Conservation (phyloP, 208 protist genomes). For the Leishmania major region DNA sequence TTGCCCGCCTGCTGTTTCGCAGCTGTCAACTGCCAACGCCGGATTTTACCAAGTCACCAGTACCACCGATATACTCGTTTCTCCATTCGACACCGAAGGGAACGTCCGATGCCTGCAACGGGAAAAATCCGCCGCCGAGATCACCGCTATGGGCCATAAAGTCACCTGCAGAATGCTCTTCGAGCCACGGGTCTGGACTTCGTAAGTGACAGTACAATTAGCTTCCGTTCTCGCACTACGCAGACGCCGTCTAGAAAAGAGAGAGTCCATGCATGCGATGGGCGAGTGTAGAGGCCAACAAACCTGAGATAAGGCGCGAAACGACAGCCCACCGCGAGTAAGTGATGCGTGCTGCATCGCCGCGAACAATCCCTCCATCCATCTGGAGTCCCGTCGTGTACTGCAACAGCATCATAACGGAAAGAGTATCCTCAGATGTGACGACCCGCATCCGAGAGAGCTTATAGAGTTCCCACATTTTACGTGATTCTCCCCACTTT, state of each 20-base stretch:
- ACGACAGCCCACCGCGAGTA: slow-evolving; percentile 6
- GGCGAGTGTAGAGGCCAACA: slow-evolving; percentile 29
- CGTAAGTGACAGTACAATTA: slow-evolving; percentile 35
- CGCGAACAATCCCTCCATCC: not conserved
- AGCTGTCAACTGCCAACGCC: not conserved
- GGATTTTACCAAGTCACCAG: not conserved
- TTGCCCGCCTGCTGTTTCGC: not conserved
- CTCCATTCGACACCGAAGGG: slow-evolving; percentile 25
- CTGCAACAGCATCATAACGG: slow-evolving; percentile 39
- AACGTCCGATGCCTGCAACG: not conserved
- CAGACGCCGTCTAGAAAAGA: slow-evolving; percentile 28
- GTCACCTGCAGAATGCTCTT: not conserved
- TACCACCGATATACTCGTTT: slow-evolving; percentile 18
- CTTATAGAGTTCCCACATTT: slow-evolving; percentile 31
- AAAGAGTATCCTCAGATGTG: slow-evolving; percentile 37
- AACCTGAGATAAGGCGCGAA: slow-evolving; percentile 41
- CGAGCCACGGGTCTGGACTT: slow-evolving; percentile 5
- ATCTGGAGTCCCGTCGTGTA: slow-evolving; percentile 6
- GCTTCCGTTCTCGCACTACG: slow-evolving; percentile 37
- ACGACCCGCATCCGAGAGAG: slow-evolving; percentile 17
- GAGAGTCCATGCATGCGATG: slow-evolving; percentile 25
- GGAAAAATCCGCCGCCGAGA: slow-evolving; percentile 9
- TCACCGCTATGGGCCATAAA: not conserved
- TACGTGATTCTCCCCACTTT: not conserved
- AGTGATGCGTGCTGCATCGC: too few relatives aligned